Evolutionary conservation across 129 eudicot species (phyloP), one percentile per base, ranked within the genome.

Genomic region (Lactuca sativa): DNA sequence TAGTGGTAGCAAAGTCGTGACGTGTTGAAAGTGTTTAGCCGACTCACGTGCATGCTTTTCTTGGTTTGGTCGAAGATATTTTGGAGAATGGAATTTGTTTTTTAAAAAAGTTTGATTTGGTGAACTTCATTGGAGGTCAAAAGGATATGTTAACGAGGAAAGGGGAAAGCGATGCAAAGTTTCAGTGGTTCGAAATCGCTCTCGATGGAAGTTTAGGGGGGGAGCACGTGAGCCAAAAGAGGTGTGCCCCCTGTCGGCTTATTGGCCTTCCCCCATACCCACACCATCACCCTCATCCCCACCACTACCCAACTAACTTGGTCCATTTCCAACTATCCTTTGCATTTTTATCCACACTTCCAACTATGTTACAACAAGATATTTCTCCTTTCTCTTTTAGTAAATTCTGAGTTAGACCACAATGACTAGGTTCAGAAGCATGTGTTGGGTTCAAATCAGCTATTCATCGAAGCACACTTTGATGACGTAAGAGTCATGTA

Each of bases 191-290:
- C 62, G 77, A 62, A 62, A 53, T 62, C 59, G 17, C 63, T 53
- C 65, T 74, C 59, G 72, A 65, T 55, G 78, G 59, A 73, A 52
- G 57, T 64, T 74, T 64, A 64, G 10, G 66, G 49, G n/a, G 71
- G 78, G 69, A 25, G 78, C 67, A 44, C 17, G 61, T 67, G 68
- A 61, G n/a, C 61, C 73, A 48, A 75, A 75, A 58, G 73, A 75
- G 67, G 79, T 66, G 79, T 54, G 37, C 79, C 73, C 79, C 73
- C 31, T 74, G 73, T 74, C 73, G 67, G 53, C 79, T 58, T 65
- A 25, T 30, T 57, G 44, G 57, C 40, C 43, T 32, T 70, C n/a
- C 32, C 52, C 66, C 66, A 12, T 59, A n/a, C 44, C 31, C 10
- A 54, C 58, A 67, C 18, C 48, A 34, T 38, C 59, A 33, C 71